Percentiles rank a stretch among this genome's conserved stretches.
These are phyloP conservation scores for Musa balbisiana DNA, from an alignment of 202 grass and related monocot species.

Conservation along the genomic window DNA sequence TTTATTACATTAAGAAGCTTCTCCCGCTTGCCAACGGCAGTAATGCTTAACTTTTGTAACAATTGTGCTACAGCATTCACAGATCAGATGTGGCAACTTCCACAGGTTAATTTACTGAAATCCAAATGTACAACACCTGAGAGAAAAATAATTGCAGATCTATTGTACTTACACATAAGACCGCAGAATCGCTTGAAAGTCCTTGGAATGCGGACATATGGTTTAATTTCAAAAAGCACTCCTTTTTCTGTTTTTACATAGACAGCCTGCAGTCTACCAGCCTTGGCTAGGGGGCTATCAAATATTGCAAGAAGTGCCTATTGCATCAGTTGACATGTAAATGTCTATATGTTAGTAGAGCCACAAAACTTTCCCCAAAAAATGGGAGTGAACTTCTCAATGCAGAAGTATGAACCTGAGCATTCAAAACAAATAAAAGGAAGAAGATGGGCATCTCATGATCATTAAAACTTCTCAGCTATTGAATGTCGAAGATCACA, in stretches of 20 bases:
- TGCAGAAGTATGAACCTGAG: not conserved
- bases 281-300: conserved; percentile 91
- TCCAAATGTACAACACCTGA: not conserved
- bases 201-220: conserved; percentile 73
- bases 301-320: conserved; percentile 94
- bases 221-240: conserved; percentile 94
- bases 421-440: not conserved
- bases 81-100: not conserved
- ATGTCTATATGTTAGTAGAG: not conserved
- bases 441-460: not conserved
- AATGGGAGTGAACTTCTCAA: not conserved
- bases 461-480: not conserved
- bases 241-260: conserved; percentile 92
- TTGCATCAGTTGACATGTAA: conserved; percentile 13
- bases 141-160: not conserved
- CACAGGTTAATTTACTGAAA: not conserved
- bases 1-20: conserved; percentile 97
- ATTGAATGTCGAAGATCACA: not conserved
- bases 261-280: conserved; percentile 84
- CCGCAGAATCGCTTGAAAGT: conserved; percentile 93
- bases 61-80: conserved; percentile 54
- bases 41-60: conserved; percentile 93
- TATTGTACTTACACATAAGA: conserved; percentile 76
- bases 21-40: conserved; percentile 76
- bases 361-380: not conserved